Evolutionary conservation across 2,329 filamentous ascomycete species (phyloP).

Genomic region (Verticillium zaregamsianum): DNA sequence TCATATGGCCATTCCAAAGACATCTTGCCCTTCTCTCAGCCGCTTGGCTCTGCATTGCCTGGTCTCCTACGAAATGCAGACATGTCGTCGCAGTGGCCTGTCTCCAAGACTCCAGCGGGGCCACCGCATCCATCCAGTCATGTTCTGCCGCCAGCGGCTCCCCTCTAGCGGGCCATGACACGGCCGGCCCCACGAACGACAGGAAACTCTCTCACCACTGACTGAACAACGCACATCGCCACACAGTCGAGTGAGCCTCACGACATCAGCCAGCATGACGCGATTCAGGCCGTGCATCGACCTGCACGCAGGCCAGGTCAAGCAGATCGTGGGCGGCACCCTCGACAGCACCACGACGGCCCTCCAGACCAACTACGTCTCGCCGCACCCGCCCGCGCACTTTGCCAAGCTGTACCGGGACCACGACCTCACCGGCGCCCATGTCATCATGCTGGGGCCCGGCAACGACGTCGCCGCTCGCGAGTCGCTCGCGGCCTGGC

Average conservation of each 20-base stretch:
- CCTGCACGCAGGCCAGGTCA: conserved; percentile 93
- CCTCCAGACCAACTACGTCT: conserved; percentile 90
- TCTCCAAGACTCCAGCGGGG: neutral
- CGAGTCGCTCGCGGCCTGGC: conserved; percentile 77
- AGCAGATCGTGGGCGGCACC: conserved; percentile 97
- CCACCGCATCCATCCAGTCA: neutral
- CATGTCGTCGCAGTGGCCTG: no score
- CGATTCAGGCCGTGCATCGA: conserved; percentile 95
- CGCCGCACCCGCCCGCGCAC: conserved; percentile 73
- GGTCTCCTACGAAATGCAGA: no score
- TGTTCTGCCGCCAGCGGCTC: neutral
- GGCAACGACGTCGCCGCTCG: conserved; percentile 78
- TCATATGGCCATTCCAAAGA: no score
- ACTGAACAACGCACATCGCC: neutral
- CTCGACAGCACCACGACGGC: conserved; percentile 62
- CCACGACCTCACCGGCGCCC: conserved; percentile 69
- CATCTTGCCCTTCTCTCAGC: no score
- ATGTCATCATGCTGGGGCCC: conserved; percentile 94
- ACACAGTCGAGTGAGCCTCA: neutral
- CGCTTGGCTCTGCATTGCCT: no score
- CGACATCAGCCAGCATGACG: conserved; percentile 61
- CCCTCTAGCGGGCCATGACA: neutral
- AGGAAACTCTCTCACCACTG: neutral
- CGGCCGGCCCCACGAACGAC: neutral
- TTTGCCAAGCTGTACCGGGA: conserved; percentile 80